These are phyloP conservation scores for Schizosaccharomyces japonicus DNA, from an alignment of 805 yeast genomes.

Conservation along the genomic window DNA sequence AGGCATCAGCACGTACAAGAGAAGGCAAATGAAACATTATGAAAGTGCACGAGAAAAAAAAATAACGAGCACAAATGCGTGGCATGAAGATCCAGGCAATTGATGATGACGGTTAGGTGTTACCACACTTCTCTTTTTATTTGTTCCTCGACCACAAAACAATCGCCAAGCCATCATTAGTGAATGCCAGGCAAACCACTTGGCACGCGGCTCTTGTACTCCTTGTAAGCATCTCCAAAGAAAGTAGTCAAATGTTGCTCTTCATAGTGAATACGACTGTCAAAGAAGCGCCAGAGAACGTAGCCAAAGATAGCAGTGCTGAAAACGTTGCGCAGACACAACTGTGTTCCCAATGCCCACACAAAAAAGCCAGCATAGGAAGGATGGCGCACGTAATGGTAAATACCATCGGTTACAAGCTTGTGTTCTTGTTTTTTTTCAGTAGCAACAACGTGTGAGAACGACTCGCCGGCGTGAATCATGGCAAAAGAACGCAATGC, in stretches of 20 bases:
- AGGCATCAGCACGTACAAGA: too few relatives aligned
- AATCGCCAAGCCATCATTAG: too few relatives aligned
- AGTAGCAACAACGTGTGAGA: conserved; percentile 54
- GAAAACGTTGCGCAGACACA: conserved; percentile 43
- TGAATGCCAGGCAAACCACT: conserved; percentile 43
- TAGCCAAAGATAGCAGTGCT: conserved; percentile 29
- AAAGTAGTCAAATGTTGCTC: conserved; percentile 40
- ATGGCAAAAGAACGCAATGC: conserved; percentile 46
- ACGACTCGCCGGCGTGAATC: conserved; percentile 69
- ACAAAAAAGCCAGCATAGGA: conserved; percentile 74
- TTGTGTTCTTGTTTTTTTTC: conserved; percentile 30
- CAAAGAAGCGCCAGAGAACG: conserved; percentile 50
- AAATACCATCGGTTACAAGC: conserved; percentile 54
- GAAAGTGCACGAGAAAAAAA: too few relatives aligned
- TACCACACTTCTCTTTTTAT: too few relatives aligned
- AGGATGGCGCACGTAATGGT: conserved; percentile 53
- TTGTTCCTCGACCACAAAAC: too few relatives aligned
- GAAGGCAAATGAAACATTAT: too few relatives aligned
- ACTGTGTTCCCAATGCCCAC: conserved; percentile 80
- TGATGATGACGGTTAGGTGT: too few relatives aligned
- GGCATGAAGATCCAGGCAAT: too few relatives aligned
- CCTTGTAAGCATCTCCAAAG: conserved; percentile 42
- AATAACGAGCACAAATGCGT: too few relatives aligned
- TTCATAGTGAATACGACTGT: conserved; percentile 39
- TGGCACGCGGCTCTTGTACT: conserved; percentile 27